These are phyloP conservation scores for Globisporangium orthogonon DNA, from an alignment of 352 stramenopile genomes.

Conservation along the genomic window DNA sequence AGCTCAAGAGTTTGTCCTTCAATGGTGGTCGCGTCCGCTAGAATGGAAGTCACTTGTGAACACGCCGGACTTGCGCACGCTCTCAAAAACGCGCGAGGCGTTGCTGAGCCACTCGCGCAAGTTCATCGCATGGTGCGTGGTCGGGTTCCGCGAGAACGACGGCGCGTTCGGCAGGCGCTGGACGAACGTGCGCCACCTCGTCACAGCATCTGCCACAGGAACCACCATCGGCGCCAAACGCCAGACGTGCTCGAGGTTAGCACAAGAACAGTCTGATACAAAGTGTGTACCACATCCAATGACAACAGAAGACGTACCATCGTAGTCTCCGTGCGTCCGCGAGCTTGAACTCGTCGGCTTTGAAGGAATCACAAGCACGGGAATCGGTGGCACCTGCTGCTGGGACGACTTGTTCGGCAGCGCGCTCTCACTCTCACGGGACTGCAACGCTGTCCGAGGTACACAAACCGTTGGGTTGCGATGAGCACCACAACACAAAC, in stretches of 20 bases:
- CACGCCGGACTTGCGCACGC: slow-evolving; percentile 50
- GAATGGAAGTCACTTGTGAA: slow-evolving; percentile 46
- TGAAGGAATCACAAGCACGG: slow-evolving; percentile 8
- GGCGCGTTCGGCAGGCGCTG: slow-evolving; percentile 13
- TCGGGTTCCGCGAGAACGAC: slow-evolving; percentile 14
- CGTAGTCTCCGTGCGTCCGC: slow-evolving; percentile 22
- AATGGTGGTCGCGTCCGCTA: slow-evolving; percentile 30
- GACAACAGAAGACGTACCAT: slow-evolving; percentile 20
- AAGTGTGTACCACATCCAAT: slow-evolving; percentile 2
- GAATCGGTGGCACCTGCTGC: slow-evolving; percentile 6
- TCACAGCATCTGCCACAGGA: slow-evolving; percentile 3
- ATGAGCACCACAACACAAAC: slow-evolving; percentile 9
- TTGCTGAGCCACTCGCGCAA: slow-evolving; percentile 79
- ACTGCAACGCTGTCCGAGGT: slow-evolving; percentile 10
- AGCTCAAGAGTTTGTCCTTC: slow-evolving; percentile 1
- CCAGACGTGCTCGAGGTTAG: background rate
- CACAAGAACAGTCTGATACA: no score
- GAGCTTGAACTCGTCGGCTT: slow-evolving; percentile 2
- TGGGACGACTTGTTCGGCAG: slow-evolving; percentile 1
- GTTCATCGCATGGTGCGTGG: slow-evolving; percentile 20
- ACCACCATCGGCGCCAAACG: background rate
- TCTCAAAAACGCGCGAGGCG: slow-evolving; percentile 61
- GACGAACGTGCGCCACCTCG: slow-evolving; percentile 13
- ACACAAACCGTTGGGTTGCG: background rate
- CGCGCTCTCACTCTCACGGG: slow-evolving; percentile 10